A percentile compares a stretch with the other conserved stretches of the same genome.
Evolutionary conservation across 2,329 filamentous ascomycete species (phyloP).

Genomic region (Trichoderma koningiopsis): DNA sequence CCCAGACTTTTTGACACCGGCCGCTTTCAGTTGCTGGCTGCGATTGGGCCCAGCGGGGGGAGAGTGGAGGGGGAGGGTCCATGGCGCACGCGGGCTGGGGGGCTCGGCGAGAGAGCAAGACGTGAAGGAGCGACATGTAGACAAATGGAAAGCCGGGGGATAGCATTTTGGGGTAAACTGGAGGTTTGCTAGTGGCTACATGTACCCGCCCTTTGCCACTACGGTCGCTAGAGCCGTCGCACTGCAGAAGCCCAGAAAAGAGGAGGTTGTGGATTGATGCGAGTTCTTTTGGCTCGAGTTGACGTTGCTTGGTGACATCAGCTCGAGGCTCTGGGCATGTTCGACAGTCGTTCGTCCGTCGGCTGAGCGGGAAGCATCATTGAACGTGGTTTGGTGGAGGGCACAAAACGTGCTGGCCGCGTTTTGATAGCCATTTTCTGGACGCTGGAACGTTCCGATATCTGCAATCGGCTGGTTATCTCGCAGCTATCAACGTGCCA

Average conservation of each 20-base stretch:
- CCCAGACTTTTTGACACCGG: constrained; percentile 6
- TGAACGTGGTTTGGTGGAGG: background rate
- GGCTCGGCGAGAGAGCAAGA: background rate
- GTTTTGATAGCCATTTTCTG: background rate
- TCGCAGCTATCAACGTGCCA: background rate
- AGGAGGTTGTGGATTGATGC: constrained; percentile 7
- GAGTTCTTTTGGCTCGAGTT: background rate
- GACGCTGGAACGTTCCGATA: constrained; percentile 14
- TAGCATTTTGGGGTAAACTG: constrained; percentile 13
- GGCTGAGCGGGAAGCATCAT: background rate
- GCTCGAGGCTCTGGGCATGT: background rate
- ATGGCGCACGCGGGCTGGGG: constrained; percentile 10
- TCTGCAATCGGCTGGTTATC: background rate
- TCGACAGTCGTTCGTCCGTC: background rate
- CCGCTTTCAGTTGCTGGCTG: background rate
- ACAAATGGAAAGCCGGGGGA: constrained; percentile 14
- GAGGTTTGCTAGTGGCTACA: background rate
- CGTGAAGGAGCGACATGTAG: background rate
- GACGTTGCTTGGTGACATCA: constrained; percentile 10
- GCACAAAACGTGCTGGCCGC: background rate
- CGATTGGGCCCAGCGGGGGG: constrained; percentile 14
- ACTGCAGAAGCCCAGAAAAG: constrained; percentile 16
- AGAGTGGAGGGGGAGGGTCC: background rate
- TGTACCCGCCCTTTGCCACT: background rate
- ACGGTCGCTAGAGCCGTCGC: constrained; percentile 21